A percentile compares a stretch with the other conserved stretches of the same genome.
Evolutionary conservation across 2,329 filamentous ascomycete genomes (phyloP).

Genomic region (Albifimbria verrucaria): DNA sequence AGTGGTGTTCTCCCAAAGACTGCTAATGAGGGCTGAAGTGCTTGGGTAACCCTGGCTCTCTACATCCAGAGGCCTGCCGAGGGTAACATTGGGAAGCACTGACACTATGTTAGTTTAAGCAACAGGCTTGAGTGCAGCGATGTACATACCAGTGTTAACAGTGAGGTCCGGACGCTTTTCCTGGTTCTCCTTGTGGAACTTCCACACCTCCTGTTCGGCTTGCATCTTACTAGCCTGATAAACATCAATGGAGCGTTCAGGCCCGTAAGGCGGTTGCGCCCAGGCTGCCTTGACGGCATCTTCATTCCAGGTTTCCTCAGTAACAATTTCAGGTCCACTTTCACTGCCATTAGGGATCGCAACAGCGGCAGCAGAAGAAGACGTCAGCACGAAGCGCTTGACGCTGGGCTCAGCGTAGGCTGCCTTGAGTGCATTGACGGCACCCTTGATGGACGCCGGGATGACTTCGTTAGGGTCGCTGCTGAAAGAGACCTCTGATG

Average conservation of each 20-base stretch:
- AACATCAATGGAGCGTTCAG: slow-evolving; percentile 17
- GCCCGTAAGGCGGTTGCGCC: slow-evolving; percentile 25
- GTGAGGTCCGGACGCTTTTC: slow-evolving; percentile 16
- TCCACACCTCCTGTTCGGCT: slow-evolving; percentile 31
- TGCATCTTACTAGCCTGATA: slow-evolving; percentile 33
- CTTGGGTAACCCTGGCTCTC: slow-evolving; percentile 13
- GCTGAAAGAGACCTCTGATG: slow-evolving; percentile 28
- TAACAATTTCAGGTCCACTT: slow-evolving; percentile 12
- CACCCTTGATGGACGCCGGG: slow-evolving; percentile 24
- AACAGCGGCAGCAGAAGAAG: slow-evolving; percentile 23
- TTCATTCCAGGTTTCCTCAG: slow-evolving; percentile 32
- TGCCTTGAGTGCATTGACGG: slow-evolving; percentile 27
- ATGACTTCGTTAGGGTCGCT: slow-evolving; percentile 37
- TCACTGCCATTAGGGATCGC: slow-evolving; percentile 9
- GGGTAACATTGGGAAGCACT: slow-evolving; percentile 19
- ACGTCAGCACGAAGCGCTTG: slow-evolving; percentile 37
- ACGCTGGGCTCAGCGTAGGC: slow-evolving; percentile 30
- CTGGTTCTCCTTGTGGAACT: slow-evolving; percentile 21
- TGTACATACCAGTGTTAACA: slow-evolving; percentile 12
- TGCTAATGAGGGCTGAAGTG: slow-evolving; percentile 14
- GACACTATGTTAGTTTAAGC: not conserved
- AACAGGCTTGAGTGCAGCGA: not conserved
- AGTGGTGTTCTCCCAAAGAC: slow-evolving; percentile 15
- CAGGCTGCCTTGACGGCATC: slow-evolving; percentile 28
- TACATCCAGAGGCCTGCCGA: slow-evolving; percentile 14